phyloP scores from a whole-genome alignment of 129 eudicot genomes.

The Escallonia rubra region DNA sequence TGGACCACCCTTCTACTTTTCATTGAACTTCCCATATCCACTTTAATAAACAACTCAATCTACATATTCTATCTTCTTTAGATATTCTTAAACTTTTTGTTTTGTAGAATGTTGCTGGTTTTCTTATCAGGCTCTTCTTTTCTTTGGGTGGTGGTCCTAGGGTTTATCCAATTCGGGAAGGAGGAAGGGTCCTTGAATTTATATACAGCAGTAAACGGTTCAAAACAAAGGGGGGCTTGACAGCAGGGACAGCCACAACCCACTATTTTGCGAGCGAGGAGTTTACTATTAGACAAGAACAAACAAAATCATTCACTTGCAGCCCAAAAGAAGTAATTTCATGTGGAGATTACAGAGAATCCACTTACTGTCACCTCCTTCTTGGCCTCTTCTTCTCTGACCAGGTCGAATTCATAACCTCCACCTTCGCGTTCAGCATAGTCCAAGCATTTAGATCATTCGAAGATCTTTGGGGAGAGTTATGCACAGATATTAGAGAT shows the following conservation, averaged over 20 bases:
- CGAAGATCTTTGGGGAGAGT: constrained; percentile 52
- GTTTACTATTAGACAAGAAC: constrained; percentile 50
- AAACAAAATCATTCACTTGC: constrained; percentile 56
- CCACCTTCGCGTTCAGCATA: constrained; percentile 66
- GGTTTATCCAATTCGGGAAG: constrained; percentile 66
- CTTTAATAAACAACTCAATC: no score
- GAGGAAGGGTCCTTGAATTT: constrained; percentile 71
- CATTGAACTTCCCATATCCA: not conserved
- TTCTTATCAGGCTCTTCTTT: not conserved
- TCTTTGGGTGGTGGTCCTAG: constrained; percentile 18
- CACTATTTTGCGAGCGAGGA: constrained; percentile 62
- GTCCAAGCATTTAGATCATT: constrained; percentile 69
- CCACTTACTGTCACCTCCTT: constrained; percentile 86
- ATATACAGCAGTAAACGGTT: constrained; percentile 74
- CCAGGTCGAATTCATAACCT: constrained; percentile 62
- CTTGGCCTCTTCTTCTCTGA: constrained; percentile 54
- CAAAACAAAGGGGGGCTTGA: constrained; percentile 69
- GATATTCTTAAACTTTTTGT: no score
- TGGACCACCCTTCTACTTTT: not conserved
- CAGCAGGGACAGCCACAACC: constrained; percentile 84
- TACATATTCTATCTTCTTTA: no score
- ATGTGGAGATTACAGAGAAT: constrained; percentile 65
- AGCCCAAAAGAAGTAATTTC: constrained; percentile 79
- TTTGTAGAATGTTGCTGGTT: no score
- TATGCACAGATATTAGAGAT: constrained; percentile 51